A percentile compares a stretch with the other conserved stretches of the same genome.
These are phyloP conservation scores for Camelina sativa DNA, from an alignment of 345 rosid genomes.

Conservation along the genomic window DNA sequence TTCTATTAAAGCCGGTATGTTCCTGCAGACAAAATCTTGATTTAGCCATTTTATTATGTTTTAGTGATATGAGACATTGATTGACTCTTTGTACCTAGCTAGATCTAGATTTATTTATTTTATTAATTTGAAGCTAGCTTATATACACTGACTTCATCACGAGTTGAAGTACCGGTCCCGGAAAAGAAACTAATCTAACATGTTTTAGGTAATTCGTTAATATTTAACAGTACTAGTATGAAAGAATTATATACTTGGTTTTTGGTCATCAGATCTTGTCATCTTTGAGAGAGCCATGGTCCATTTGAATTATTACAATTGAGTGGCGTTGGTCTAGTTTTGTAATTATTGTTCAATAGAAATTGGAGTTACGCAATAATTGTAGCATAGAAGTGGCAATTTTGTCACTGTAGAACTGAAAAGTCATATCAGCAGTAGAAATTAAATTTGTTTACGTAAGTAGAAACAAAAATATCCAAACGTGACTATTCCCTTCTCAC, in stretches of 20 bases:
- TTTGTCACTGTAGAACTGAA: constrained; percentile 4
- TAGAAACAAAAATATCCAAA: constrained; percentile 13
- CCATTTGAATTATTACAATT: constrained; percentile 11
- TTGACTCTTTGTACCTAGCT: neutral
- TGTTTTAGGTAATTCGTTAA: neutral
- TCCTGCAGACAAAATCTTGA: neutral
- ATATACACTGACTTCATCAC: neutral
- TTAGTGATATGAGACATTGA: neutral
- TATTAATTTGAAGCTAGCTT: neutral
- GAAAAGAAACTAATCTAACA: neutral
- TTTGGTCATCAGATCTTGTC: constrained; percentile 13
- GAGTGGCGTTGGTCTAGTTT: neutral
- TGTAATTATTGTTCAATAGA: constrained; percentile 24
- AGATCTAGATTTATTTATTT: too few species aligned
- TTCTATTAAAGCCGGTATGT: constrained; percentile 82
- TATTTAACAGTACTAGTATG: neutral
- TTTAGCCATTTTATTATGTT: neutral
- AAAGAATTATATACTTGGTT: too few species aligned
- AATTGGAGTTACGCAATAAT: neutral
- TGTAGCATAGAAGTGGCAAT: neutral
- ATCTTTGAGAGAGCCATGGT: neutral
- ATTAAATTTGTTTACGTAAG: neutral
- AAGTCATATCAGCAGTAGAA: constrained; percentile 10
- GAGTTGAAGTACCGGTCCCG: neutral
- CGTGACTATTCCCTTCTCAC: neutral